Evolutionary conservation across 2,329 filamentous ascomycete species (phyloP).

Genomic region (Apiospora malaysiana): DNA sequence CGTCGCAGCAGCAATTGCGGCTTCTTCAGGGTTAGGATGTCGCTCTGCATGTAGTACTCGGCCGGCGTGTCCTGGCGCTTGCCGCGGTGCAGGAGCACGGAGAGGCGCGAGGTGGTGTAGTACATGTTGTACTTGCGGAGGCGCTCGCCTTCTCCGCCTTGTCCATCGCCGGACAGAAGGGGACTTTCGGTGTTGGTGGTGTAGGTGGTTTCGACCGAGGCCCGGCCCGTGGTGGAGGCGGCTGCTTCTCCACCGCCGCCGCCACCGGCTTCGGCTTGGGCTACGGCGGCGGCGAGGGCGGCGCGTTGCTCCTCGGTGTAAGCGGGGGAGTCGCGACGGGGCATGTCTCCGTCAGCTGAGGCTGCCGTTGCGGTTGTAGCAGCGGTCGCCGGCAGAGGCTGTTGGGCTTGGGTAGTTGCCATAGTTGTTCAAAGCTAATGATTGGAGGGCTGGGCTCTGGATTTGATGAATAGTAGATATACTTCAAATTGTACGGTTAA

Average conservation of each 20-base stretch:
- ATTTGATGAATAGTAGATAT: not conserved
- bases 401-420: not conserved
- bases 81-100: slow-evolving; percentile 7
- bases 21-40: not conserved
- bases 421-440: not conserved
- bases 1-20: slow-evolving; percentile 14
- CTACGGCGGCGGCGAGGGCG: not conserved
- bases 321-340: not conserved
- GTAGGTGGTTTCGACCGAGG: not conserved
- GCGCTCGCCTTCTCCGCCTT: not conserved
- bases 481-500: too few relatives aligned
- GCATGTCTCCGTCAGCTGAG: not conserved
- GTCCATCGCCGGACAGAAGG: not conserved
- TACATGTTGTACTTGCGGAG: slow-evolving; percentile 21
- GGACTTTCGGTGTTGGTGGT: not conserved
- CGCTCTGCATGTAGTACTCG: slow-evolving; percentile 19
- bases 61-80: not conserved
- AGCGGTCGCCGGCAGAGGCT: too few relatives aligned
- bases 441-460: not conserved
- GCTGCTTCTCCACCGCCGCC: too few relatives aligned
- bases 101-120: slow-evolving; percentile 17
- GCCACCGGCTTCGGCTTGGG: not conserved
- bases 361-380: too few relatives aligned
- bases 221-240: not conserved
- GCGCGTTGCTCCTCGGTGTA: slow-evolving; percentile 2